phyloP scores from a whole-genome alignment of 2,329 filamentous ascomycete genomes.

The Pseudogymnoascus sp. region DNA sequence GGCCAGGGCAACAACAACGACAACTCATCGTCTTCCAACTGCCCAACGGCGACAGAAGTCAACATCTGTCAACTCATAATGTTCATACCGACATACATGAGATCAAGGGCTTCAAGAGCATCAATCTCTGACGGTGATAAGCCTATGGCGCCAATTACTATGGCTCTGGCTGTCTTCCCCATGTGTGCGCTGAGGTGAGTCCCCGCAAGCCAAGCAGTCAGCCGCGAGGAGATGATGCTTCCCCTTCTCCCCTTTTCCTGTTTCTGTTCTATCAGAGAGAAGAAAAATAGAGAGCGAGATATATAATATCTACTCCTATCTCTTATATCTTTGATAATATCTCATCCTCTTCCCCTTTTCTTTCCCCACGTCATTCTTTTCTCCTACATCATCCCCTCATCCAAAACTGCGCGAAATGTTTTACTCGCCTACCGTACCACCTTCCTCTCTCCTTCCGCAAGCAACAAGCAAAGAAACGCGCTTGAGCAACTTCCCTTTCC shows the following conservation, averaged over 20 bases:
- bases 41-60: neutral
- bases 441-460: neutral
- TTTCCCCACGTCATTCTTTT: neutral
- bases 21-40: conserved; percentile 9
- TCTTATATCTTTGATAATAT: neutral
- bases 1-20: neutral
- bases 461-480: conserved; percentile 12
- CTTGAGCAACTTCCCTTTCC: conserved; percentile 8
- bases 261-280: neutral
- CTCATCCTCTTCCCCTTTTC: neutral
- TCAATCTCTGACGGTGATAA: neutral
- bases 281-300: neutral
- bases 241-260: neutral
- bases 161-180: neutral
- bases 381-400: neutral
- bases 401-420: conserved; percentile 8
- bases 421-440: neutral
- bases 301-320: neutral
- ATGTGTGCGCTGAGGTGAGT: neutral
- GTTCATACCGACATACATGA: neutral
- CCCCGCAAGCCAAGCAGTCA: conserved; percentile 1
- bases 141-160: neutral
- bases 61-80: conserved; percentile 9
- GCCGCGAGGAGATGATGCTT: neutral
- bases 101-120: conserved; percentile 6